Base-by-base conservation (phyloP, 192 early-diverging fungal genomes). In the Podila minutissima region DNA sequence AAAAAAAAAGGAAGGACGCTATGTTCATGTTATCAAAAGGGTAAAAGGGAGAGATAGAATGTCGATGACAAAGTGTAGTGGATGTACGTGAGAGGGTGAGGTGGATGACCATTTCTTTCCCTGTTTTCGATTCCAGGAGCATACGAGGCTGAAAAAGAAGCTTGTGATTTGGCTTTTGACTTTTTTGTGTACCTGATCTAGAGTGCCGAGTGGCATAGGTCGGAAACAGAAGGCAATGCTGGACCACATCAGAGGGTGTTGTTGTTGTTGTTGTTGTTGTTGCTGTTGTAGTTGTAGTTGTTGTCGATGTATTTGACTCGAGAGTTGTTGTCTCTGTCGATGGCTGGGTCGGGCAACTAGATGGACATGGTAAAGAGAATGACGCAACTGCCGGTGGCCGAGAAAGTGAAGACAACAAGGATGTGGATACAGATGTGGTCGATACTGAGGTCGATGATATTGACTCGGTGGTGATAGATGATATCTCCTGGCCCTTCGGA, bases 221-320 rank as follows among this genome's bases (percentile, higher is more conserved):
- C 5, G 86, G 86, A 46, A 85, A 85, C 28, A 87, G 41, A 7
- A 87, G 67, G 51, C 86, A 87, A 41, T 87, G 75, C 5, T 83
- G 74, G 6, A 37, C 66, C 29, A 69, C 38, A 31, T 75, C 74
- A 13, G 72, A 70, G 5, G 72, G 20, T 17, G 46, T 10, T 22
- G 67, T 15, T 32, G 67, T 15, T 59, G 37, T 35, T 63, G 41
- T 26, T n/a, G 60, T 49, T 8, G 28, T 3, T 2, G 29, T 32
- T 24, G 59, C 22, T 24, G 38, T 51, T 8, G 28, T 3, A 29
- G 29, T 32, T 8, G 28, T 3, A 29, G 29, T 32, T 24, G 59
- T 31, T 24, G 38, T 51, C 31, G 46, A 8, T 61, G 64, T 19
- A 9, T 15, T 48, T 49, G 62, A 20, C 28, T 50, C 26, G 63